Evolutionary conservation across 495 filamentous ascomycete genomes (phyloP).

Genomic region (Podospora pseudopauciseta): DNA sequence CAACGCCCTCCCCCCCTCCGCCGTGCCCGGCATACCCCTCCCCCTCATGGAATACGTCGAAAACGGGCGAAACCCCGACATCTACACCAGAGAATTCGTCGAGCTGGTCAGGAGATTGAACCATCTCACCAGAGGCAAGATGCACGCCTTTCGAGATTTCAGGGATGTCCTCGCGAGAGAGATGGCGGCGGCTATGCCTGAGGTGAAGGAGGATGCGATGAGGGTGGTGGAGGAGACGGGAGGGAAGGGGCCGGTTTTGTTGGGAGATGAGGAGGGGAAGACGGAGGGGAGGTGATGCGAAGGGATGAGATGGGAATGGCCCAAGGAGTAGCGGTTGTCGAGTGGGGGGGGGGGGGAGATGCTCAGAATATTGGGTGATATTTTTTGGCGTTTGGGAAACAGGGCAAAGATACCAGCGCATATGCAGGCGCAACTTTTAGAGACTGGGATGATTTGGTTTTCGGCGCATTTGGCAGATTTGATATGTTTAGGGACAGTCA

Average conservation of each 20-base stretch:
- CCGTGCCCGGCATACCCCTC: slow-evolving; percentile 62
- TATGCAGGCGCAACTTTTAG: no score
- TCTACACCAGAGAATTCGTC: slow-evolving; percentile 96
- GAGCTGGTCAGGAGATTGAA: slow-evolving; percentile 83
- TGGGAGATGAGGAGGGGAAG: neutral
- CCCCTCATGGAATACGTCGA: slow-evolving; percentile 94
- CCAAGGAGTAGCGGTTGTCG: no score
- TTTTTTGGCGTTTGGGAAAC: neutral
- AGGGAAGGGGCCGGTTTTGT: neutral
- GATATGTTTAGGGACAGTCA: no score
- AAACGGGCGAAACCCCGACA: slow-evolving; percentile 89
- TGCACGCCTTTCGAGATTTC: slow-evolving; percentile 73
- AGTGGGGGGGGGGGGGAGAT: no score
- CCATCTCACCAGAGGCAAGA: slow-evolving; percentile 80
- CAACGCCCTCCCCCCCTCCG: slow-evolving; percentile 58
- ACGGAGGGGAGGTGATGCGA: neutral
- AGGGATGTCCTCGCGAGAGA: slow-evolving; percentile 76
- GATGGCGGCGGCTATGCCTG: slow-evolving; percentile 74
- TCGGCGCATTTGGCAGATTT: no score
- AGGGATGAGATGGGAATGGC: neutral
- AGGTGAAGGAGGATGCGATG: slow-evolving; percentile 66
- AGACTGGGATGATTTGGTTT: no score
- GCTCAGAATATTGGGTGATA: no score
- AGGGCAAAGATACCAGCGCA: neutral
- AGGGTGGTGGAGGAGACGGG: slow-evolving; percentile 52